phyloP scores from a whole-genome alignment of 306 rosid genomes.

The Vachellia collinsii region DNA sequence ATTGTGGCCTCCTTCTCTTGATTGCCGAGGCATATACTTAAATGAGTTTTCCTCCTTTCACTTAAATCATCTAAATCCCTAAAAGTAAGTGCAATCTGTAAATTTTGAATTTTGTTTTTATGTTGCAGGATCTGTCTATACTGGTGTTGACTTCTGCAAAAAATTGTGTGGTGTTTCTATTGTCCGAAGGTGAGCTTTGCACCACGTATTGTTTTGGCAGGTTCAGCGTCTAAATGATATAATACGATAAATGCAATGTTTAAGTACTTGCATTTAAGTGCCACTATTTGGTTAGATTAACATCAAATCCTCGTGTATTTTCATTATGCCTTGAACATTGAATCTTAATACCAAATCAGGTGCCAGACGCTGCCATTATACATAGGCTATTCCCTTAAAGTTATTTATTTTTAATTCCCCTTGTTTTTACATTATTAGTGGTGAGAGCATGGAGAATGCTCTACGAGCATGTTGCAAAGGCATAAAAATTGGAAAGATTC shows the following conservation, averaged over 20 bases:
- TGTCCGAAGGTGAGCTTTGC: constrained; percentile 87
- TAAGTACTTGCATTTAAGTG: constrained; percentile 16
- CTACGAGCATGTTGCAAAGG: constrained; percentile 98
- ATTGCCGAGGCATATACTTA: neutral
- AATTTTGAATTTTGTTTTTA: neutral
- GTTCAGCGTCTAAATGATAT: constrained; percentile 26
- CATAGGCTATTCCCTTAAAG: constrained; percentile 2
- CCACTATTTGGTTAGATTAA: constrained; percentile 18
- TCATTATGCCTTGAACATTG: neutral
- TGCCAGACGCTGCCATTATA: neutral
- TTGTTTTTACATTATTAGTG: constrained; percentile 60
- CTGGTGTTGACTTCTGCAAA: constrained; percentile 99
- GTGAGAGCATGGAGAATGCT: constrained; percentile 99
- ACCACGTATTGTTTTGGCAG: constrained; percentile 52
- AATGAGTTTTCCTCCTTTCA: neutral
- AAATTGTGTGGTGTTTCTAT: constrained; percentile 96
- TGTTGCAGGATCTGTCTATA: constrained; percentile 77
- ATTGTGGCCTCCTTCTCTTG: neutral
- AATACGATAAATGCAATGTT: neutral
- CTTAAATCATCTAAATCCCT: neutral
- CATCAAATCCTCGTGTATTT: constrained; percentile 24
- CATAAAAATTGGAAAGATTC: constrained; percentile 95
- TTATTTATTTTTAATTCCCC: constrained; percentile 11
- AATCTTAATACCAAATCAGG: constrained; percentile 25
- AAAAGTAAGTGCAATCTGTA: neutral